Base-by-base conservation (phyloP, 1,284 basidiomycete species). In the Peniophora sp. region DNA sequence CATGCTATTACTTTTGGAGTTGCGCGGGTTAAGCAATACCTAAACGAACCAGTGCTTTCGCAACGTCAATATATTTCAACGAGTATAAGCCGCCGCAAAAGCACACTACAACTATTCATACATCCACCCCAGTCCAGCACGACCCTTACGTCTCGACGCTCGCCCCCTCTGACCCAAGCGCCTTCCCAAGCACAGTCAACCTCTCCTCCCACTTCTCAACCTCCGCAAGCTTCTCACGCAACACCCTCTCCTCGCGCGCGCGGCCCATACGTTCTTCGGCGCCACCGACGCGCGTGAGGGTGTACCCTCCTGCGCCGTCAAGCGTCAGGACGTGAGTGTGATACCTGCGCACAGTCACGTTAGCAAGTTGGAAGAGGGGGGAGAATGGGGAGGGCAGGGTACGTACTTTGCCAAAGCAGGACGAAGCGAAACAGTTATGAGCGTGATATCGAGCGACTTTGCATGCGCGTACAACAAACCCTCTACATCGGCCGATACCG, bases 401-500 rank as follows among this genome's bases (percentile, higher is more conserved):
- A 34, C 8, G 27, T 32, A 32, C 27, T 32, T 32, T n/a, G 38
- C 16, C 5, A 41, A 39, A 11, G 63, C 73, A 2, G 57, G 84
- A 81, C 85, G 80, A 43, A 90, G 72, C 1, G 92, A 94, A 48
- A 96, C 92, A 3, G 93, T 96, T 57, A 98, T 89, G 45, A 99
- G 77, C 0, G 95, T 97, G 61, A 97, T 95, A 2, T 89, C 93
- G 12, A 93, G 70, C n/a, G 83, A 77, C 68, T 97, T 97, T 35
- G 91, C 89, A 58, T 92, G 85, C 63, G 96, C 89, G 69, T 97
- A 98, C 92, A 99, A 95, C 54, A 86, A 74, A 0, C 94, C 94
- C 65, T 97, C 95, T 19, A 97, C 93, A 62, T 98, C 96, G 51
- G 91, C 93, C 9, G 93, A 97, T 5, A 99, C 94, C 1, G 96